These are phyloP conservation scores for Lentinus polychrous DNA, from an alignment of 1,284 basidiomycete species.

Conservation along the genomic window DNA sequence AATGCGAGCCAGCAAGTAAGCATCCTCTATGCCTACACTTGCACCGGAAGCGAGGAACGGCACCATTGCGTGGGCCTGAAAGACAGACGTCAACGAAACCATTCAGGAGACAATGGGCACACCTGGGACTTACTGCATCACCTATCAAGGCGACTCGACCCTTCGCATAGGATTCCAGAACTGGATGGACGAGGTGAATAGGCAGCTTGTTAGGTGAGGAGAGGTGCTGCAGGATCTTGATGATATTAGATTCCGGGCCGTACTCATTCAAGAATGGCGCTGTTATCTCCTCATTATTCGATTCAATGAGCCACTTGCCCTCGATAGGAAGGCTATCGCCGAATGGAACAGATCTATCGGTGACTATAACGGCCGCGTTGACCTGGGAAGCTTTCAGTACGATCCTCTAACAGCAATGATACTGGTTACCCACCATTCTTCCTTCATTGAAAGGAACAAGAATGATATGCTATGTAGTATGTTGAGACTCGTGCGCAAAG, in stretches of 20 bases:
- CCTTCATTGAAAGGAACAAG: constrained; percentile 3
- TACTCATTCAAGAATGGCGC: neutral
- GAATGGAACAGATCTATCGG: neutral
- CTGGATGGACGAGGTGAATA: neutral
- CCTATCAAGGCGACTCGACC: neutral
- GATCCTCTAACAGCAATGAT: neutral
- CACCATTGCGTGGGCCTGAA: constrained; percentile 4
- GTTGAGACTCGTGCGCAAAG: neutral
- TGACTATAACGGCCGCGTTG: constrained; percentile 5
- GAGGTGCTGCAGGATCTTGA: neutral
- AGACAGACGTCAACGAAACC: neutral
- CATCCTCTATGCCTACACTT: constrained; percentile 2
- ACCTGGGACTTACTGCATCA: neutral
- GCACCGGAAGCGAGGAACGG: neutral
- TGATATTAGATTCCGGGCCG: neutral
- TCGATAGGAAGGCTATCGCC: neutral
- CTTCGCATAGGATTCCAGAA: neutral
- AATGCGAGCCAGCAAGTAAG: neutral
- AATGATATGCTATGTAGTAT: constrained; percentile 4
- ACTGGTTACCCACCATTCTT: constrained; percentile 2
- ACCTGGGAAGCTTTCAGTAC: neutral
- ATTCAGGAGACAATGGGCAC: neutral
- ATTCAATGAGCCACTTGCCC: neutral
- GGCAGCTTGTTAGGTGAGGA: neutral
- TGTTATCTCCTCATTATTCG: neutral